Base-by-base conservation (phyloP, 768 basidiomycete genomes). In the Termitomyces sp. region DNA sequence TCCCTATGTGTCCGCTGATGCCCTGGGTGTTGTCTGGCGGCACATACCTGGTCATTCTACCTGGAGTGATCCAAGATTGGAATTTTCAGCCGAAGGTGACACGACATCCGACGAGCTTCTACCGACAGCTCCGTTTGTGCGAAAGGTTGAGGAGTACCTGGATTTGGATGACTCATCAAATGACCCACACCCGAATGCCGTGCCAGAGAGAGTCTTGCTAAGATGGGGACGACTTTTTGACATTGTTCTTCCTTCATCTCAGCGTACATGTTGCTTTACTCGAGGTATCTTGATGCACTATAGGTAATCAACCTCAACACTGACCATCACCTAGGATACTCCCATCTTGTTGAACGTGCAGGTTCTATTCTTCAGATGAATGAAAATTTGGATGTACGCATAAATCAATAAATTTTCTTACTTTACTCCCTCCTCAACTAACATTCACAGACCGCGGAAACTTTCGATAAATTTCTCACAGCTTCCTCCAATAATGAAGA, bases 211-310 rank as follows among this genome's bases (percentile, higher is more conserved):
- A 53, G 76, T 89, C 19, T 70, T 93, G 4, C 62, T 68, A 60
- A 90, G 86, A 70, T 91, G 90, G 87, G 89, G 88, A 3, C 75
- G 84, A 28, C 69, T 91, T 26, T 92, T 92, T 63, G 91, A 92
- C 60, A 90, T 93, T 46, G 86, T 90, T 11, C 66, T 79, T 10
- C 87, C 88, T 0, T 83, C 82, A 10, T 71, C 80, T 30, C 69
- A 66, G 38, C 74, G 87, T 45, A 83, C 82, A 1, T 92, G 91
- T 61, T 93, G 91, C 67, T 92, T 93, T 66, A 92, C 90, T 17
- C 73, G 90, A 71, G 88, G 89, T 89, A 61, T 11, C 59, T 54
- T 14, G 6, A n/a, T 12, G 45, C 17, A 23, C 43, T 26, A 7
- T 8, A 7, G 23, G 1, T 26, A 21, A 19, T 19, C 23, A 31